Evolutionary conservation across 1,284 basidiomycete species (phyloP), one percentile per base, ranked within the genome.

Genomic region (Microbotryomycetes sp.): DNA sequence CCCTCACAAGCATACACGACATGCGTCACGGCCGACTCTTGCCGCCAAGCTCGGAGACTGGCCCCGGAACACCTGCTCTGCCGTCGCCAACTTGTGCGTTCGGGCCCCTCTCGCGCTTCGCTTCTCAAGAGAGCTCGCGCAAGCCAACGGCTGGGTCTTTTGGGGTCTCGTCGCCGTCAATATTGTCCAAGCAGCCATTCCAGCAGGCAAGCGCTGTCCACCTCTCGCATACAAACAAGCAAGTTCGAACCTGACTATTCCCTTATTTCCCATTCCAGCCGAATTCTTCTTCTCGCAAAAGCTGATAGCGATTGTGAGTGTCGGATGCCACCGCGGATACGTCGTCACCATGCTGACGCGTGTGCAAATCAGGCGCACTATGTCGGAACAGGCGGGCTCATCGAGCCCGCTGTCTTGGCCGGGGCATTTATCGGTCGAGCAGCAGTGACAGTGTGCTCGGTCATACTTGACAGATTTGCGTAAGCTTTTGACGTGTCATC

Each of bases 91-190:
- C 35, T 13, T 45, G 26, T 35, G 52, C n/a, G 52, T 18, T 9
- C 45, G 46, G 29, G 21, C 23, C 18, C 55, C 55, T 27, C 29
- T 56, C 30, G 28, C 49, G 7, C 7, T n/a, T 16, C 27, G 46
- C 45, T 56, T 56, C 28, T 21, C 47, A 28, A 9, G 55, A n/a
- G 55, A 56, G 18, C 47, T 56, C 9, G 55, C 46, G 7, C 18
- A 23, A n/a, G 24, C 23, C 18, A 30, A 56, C 6, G 26, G 29
- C 9, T 3, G 29, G 26, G 15, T 21, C 16, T 56, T 56, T 29
- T 48, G 46, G 28, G n/a, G 21, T 26, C 4, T 56, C 27, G 23
- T 50, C 6, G 55, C 6, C 5, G 7, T 29, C 21, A 56, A 56
- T 31, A n/a, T 56, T 26, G 26, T 23, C 24, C 30, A 49, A 26